Evolutionary conservation across 108 stramenopile species (phyloP), one percentile per base, ranked within the genome.

Genomic region (Ochromonas danica): DNA sequence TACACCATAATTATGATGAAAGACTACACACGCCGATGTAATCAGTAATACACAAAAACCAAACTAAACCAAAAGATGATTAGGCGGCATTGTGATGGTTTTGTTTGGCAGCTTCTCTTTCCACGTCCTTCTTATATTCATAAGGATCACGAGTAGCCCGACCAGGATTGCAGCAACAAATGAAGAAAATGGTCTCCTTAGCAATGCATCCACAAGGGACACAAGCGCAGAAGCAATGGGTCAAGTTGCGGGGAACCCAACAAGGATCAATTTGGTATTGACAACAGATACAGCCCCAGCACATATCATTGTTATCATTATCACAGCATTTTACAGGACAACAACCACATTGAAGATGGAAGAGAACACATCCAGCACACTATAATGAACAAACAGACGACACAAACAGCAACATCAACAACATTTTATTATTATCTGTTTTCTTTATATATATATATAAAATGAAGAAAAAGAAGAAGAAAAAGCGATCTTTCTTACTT

Each of bases 91-190:
- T n/a, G n/a, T n/a, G n/a, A n/a, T n/a, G n/a, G n/a, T n/a, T n/a
- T n/a, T n/a, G n/a, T n/a, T n/a, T n/a, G n/a, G n/a, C n/a, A n/a
- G n/a, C n/a, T n/a, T n/a, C n/a, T n/a, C n/a, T n/a, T n/a, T 57
- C 51, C 10, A 57, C 51, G 10, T 57, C 51, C 51, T 57, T 57
- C 22, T 57, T 10, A 17, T 22, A 17, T 22, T 57, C 51, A 22
- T 17, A 57, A 57, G 51, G 51, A 57, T 57, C 51, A 10, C 17
- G 17, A 57, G 51, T 57, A 57, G 51, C 51, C 10, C 51, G 51
- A 57, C 51, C 51, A 57, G 63, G 63, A 67, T 67, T 67, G 63
- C 63, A 67, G 63, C 63, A 67, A 36, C 63, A 67, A 36, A 67
- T 67, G 6, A 10, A 14, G 14, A 67, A 35, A 25, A 67, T 67